Base-by-base conservation (phyloP, 768 basidiomycete genomes). In the Lentinus tigrinus region DNA sequence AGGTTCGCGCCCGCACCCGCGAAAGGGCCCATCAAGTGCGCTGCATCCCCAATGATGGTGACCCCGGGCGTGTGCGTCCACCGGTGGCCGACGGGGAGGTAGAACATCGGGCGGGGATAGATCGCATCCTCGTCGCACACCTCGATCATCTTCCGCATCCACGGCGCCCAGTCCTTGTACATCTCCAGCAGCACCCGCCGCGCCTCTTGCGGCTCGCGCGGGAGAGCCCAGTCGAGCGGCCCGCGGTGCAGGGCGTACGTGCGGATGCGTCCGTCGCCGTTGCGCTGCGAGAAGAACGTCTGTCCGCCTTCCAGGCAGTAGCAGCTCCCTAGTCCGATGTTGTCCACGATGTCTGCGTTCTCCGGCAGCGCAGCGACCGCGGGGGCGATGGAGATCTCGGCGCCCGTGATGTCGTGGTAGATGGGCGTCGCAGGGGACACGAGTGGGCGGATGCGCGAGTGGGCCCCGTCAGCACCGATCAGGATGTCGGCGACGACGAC, bases 401-500 rank as follows among this genome's bases (percentile, higher is more conserved):
- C 63, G 48, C 54, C 57, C 6, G 60, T 48, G 43, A 71, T 62
- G 11, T 74, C 77, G 13, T 69, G 69, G 63, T 76, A 78, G 34
- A 61, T 48, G 6, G 77, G 75, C 39, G 52, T 54, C 11, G 67
- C 63, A 19, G 67, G 46, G 24, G 70, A 68, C 23, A 77, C 54
- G 43, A 75, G 61, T 3, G 66, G 60, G 13, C 78, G 74, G 6
- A 74, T 66, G 54, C 68, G 69, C n/a, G 74, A 76, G 71, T 74
- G 76, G 3, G 77, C 69, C 7, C 78, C 77, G 43, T 76, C 75
- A 17, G 75, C 74, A 7, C 75, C 75, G 40, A 76, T 58, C 31
- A 74, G 52, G 47, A 73, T 5, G 53, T 65, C 69, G 27, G 57
- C 23, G 16, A 37, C 34, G 16, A 36, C 26, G 5, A 47, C 34